Conservation (phyloP, 768 basidiomycete genomes). For the Tylopilus plumbeoviolaceoides region DNA sequence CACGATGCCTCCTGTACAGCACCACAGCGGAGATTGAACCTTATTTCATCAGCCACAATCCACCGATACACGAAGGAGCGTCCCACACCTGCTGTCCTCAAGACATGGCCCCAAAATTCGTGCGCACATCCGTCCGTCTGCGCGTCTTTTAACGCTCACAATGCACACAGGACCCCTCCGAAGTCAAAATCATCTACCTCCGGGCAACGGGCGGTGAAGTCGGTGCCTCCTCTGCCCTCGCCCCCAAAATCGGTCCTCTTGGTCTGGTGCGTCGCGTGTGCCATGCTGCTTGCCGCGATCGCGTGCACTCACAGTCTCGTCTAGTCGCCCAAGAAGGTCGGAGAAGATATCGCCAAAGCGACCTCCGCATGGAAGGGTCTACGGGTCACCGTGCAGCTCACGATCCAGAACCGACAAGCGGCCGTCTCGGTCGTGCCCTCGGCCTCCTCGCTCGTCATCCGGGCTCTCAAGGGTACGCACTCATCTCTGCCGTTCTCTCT, state of each 20-base stretch:
- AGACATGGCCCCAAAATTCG: conserved; percentile 78
- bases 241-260: conserved; percentile 99
- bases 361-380: conserved; percentile 99
- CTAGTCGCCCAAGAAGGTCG: conserved; percentile 99
- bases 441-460: conserved; percentile 95
- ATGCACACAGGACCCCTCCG: conserved; percentile 82
- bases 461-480: conserved; percentile 92
- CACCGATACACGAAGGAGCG: conserved; percentile 1
- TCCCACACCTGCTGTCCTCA: conserved; percentile 12
- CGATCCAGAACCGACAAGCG: conserved; percentile 99
- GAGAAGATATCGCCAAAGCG: conserved; percentile 99
- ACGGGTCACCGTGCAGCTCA: conserved; percentile 97
- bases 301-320: conserved; percentile 10
- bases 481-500: neutral
- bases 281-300: neutral
- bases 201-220: conserved; percentile 99
- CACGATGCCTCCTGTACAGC: conserved; percentile 55
- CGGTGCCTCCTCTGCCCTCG: conserved; percentile 96
- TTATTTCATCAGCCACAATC: conserved; percentile 37
- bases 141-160: conserved; percentile 1
- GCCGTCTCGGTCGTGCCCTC: conserved; percentile 94
- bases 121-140: conserved; percentile 30
- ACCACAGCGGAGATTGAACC: conserved; percentile 50
- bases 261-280: conserved; percentile 75
- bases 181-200: conserved; percentile 99